phyloP scores from a whole-genome alignment of 2,329 filamentous ascomycete species.

The Clarireedia paspali region DNA sequence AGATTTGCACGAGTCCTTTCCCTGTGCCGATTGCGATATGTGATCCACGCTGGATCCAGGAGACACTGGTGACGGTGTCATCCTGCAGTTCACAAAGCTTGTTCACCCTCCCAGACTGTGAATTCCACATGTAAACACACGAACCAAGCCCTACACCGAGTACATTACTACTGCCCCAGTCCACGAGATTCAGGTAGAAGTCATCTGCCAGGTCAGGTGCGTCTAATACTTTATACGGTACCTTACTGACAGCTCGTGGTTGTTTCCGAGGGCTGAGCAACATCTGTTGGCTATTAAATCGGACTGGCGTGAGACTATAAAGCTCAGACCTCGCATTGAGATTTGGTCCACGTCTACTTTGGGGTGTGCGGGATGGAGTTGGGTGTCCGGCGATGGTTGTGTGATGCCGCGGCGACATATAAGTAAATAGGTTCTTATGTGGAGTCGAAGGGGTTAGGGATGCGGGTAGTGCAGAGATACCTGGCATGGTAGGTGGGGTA shows the following conservation, averaged over 20 bases:
- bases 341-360: slow-evolving; percentile 80
- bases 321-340: slow-evolving; percentile 85
- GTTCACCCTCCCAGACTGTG: slow-evolving; percentile 80
- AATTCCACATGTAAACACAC: slow-evolving; percentile 98
- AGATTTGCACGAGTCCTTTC: slow-evolving; percentile 93
- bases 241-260: slow-evolving; percentile 85
- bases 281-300: slow-evolving; percentile 88
- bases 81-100: slow-evolving; percentile 89
- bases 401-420: slow-evolving; percentile 67
- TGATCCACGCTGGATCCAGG: slow-evolving; percentile 96
- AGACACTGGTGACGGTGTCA: slow-evolving; percentile 92
- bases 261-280: slow-evolving; percentile 84
- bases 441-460: slow-evolving; percentile 87
- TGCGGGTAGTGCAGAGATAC: slow-evolving; percentile 55
- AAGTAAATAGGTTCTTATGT: slow-evolving; percentile 94
- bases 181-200: slow-evolving; percentile 94
- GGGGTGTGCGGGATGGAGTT: slow-evolving; percentile 82
- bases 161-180: slow-evolving; percentile 94
- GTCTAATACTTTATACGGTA: slow-evolving; percentile 95
- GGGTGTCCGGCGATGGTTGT: slow-evolving; percentile 68
- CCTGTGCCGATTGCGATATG: slow-evolving; percentile 93
- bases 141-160: slow-evolving; percentile 87
- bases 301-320: slow-evolving; percentile 91
- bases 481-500: slow-evolving; percentile 65
- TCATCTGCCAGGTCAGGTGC: slow-evolving; percentile 94